Evolutionary conservation across 768 basidiomycete genomes (phyloP).

Genomic region (Lactarius pseudohatsudake): DNA sequence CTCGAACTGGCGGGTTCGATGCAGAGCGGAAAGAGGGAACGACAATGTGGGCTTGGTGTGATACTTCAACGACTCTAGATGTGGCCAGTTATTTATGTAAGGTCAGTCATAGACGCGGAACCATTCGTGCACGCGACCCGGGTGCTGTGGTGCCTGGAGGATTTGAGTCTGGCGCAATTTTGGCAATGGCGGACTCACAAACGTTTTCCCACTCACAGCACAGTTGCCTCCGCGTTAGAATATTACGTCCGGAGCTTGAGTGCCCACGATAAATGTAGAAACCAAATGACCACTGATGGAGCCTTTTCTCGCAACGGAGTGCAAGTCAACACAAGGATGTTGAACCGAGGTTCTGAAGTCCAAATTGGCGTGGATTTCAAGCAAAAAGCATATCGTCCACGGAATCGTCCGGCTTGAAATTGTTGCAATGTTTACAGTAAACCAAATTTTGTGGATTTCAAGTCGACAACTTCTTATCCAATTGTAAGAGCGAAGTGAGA

Average conservation of each 20-base stretch:
- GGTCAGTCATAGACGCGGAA: not conserved
- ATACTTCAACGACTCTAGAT: too few species aligned
- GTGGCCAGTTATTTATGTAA: not conserved
- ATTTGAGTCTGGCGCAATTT: not conserved
- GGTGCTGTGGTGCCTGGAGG: not conserved
- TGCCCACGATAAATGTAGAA: not conserved
- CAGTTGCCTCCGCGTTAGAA: not conserved
- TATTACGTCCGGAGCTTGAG: not conserved
- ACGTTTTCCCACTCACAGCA: not conserved
- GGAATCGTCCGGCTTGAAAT: not conserved
- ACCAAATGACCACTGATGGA: not conserved
- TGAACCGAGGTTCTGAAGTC: not conserved
- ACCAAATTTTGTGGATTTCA: not conserved
- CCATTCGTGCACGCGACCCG: not conserved
- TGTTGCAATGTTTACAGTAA: not conserved
- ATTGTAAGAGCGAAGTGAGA: too few species aligned
- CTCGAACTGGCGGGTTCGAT: not conserved
- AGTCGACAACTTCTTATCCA: too few species aligned
- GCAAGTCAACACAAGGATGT: not conserved
- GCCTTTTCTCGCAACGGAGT: not conserved
- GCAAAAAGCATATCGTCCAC: not conserved
- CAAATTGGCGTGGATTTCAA: not conserved
- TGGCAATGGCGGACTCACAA: not conserved
- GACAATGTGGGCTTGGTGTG: not conserved
- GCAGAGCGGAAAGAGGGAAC: not conserved